These are phyloP conservation scores for Pilasporangium apinafurcum DNA, from an alignment of 352 stramenopile species.

Conservation along the genomic window DNA sequence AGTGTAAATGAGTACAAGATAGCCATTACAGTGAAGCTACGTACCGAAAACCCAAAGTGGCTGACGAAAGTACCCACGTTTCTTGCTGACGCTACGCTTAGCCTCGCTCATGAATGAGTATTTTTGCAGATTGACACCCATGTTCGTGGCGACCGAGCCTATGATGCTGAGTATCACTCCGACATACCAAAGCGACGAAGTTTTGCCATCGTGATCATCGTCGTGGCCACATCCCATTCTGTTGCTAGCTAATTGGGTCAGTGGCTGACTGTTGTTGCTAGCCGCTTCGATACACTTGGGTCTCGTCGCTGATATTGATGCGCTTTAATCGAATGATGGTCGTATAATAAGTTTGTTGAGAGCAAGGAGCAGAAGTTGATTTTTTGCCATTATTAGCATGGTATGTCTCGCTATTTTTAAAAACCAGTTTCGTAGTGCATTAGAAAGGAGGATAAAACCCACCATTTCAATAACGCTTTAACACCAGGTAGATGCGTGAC, in stretches of 20 bases:
- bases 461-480: too few species aligned
- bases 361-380: too few species aligned
- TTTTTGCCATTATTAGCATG: too few species aligned
- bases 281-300: too few species aligned
- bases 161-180: slow-evolving; percentile 74
- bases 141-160: slow-evolving; percentile 70
- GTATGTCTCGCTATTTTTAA: too few species aligned
- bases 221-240: slow-evolving; percentile 1
- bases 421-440: too few species aligned
- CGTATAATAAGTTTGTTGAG: too few species aligned
- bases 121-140: slow-evolving; percentile 86
- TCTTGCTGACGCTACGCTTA: slow-evolving; percentile 41
- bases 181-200: slow-evolving; percentile 51
- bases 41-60: slow-evolving; percentile 75
- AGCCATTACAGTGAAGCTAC: not conserved
- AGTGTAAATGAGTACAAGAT: not conserved
- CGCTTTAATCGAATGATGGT: too few species aligned
- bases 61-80: slow-evolving; percentile 72
- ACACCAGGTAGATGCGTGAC: too few species aligned
- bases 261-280: not conserved
- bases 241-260: not conserved
- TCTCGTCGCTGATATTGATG: too few species aligned
- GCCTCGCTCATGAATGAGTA: slow-evolving; percentile 85
- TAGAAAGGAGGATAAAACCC: too few species aligned
- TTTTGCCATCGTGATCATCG: not conserved